Evolutionary conservation across 2,329 filamentous ascomycete genomes (phyloP).

Genomic region (Exophiala sp.): DNA sequence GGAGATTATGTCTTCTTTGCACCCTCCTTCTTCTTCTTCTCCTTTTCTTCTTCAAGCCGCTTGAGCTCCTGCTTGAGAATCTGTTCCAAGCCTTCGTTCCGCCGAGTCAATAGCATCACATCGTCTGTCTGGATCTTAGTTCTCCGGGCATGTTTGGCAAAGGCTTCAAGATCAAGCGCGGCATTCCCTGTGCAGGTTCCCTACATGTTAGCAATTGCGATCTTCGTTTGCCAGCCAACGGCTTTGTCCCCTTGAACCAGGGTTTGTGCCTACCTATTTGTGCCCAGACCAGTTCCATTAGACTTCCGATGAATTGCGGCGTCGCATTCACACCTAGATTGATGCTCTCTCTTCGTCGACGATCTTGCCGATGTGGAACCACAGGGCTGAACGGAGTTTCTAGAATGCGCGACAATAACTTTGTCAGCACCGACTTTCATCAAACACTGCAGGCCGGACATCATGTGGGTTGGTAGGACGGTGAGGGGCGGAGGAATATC

Average conservation of each 20-base stretch:
- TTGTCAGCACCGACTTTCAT: neutral
- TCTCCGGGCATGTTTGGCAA: slow-evolving; percentile 71
- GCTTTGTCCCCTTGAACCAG: no score
- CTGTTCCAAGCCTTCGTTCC: slow-evolving; percentile 76
- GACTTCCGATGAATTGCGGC: slow-evolving; percentile 77
- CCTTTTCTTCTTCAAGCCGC: slow-evolving; percentile 20
- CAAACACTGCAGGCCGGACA: no score
- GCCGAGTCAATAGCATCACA: slow-evolving; percentile 75
- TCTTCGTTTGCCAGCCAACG: no score
- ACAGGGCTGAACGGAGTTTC: slow-evolving; percentile 64
- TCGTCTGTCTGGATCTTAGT: slow-evolving; percentile 77
- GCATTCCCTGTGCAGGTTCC: slow-evolving; percentile 42
- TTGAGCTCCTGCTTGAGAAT: slow-evolving; percentile 49
- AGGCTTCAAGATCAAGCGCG: slow-evolving; percentile 58
- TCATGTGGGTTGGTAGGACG: no score
- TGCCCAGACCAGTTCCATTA: slow-evolving; percentile 81
- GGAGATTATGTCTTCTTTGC: neutral
- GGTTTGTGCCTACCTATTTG: slow-evolving; percentile 61
- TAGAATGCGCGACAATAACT: slow-evolving; percentile 35
- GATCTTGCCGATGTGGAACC: slow-evolving; percentile 78
- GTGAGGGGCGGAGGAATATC: no score
- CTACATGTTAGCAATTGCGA: neutral
- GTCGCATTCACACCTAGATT: slow-evolving; percentile 75
- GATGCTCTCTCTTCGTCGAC: slow-evolving; percentile 76
- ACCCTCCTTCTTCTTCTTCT: slow-evolving; percentile 19